Conservation (phyloP, 805 yeast genomes). For the Wickerhamomyces xylosicus region DNA sequence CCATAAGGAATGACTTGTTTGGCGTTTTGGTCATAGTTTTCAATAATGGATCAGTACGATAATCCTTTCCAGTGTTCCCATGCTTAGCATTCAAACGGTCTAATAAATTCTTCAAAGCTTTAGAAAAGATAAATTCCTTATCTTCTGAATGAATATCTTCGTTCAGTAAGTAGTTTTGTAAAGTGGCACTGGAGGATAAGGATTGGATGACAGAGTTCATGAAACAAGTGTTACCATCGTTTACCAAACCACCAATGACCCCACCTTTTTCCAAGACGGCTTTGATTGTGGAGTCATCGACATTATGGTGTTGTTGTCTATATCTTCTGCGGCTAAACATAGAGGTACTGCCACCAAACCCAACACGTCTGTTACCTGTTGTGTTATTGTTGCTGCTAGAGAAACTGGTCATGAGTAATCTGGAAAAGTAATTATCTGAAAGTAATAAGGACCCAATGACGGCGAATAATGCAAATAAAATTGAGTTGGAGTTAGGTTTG, state of each 20-base stretch:
- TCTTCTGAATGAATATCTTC: conserved; percentile 16
- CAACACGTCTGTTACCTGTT: background rate
- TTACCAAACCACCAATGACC: conserved; percentile 72
- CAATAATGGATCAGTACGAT: conserved; percentile 48
- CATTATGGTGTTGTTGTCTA: background rate
- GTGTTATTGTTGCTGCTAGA: background rate
- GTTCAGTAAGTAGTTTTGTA: conserved; percentile 44
- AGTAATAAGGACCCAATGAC: background rate
- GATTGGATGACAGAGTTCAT: conserved; percentile 88
- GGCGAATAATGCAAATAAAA: background rate
- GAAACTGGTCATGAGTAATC: background rate
- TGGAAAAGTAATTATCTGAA: background rate
- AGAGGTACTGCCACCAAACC: background rate
- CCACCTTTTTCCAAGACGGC: conserved; percentile 55
- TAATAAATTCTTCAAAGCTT: conserved; percentile 40
- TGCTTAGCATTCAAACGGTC: conserved; percentile 44
- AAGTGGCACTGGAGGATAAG: conserved; percentile 60
- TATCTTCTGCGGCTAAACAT: conserved; percentile 4
- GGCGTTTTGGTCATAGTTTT: conserved; percentile 72
- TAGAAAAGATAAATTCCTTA: conserved; percentile 35
- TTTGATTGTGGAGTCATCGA: conserved; percentile 11
- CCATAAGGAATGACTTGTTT: conserved; percentile 63
- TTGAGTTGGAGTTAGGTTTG: background rate
- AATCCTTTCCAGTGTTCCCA: conserved; percentile 44
- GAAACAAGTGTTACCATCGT: conserved; percentile 91